Evolutionary conservation across 1,284 basidiomycete genomes (phyloP), one percentile per base, ranked within the genome.

Genomic region (Caloboletus firmus): DNA sequence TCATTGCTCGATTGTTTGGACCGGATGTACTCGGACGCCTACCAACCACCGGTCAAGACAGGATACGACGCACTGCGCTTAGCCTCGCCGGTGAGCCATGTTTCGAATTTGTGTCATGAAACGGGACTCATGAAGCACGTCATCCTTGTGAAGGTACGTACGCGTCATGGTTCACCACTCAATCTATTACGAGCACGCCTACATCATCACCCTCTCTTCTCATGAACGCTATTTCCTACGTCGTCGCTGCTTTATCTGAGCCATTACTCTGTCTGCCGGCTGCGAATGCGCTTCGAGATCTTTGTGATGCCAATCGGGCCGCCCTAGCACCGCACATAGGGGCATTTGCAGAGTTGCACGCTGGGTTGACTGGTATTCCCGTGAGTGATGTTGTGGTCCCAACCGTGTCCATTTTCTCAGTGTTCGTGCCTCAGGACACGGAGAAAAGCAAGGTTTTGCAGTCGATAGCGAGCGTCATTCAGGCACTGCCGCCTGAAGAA

Each of bases 361-460:
- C 87, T 2, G 83, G 85, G 34, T 72, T 95, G 50, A 82, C 79
- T 10, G 78, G 78, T 17, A 85, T 94, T 52, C 88, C 88, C 3
- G 91, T 92, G 60, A 58, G 85, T 75, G 12, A 5, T 46, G 37
- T 18, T 2, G 36, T 51, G 7, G 9, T 48, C 30, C 11, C 11
- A 2, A 31, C 26, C 37, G 17, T 32, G 18, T 7, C 7, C 17
- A 31, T 51, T 30, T 56, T 30, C 42, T 49, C 18, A 48, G 49
- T 31, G 22, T 31, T 32, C 0, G 43, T n/a, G 26, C 12, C 43
- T 32, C 37, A 92, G 87, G 89, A 93, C 57, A 87, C 88, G 24
- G 93, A 95, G 72, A 91, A 90, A 71, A 83, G 85, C 59, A 95
- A 94, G 71, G 90, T 95, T 1, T 75, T 95, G 47, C 90, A 95